These are phyloP conservation scores for Spathaspora sp. DNA, from an alignment of 805 yeast species.

Conservation along the genomic window DNA sequence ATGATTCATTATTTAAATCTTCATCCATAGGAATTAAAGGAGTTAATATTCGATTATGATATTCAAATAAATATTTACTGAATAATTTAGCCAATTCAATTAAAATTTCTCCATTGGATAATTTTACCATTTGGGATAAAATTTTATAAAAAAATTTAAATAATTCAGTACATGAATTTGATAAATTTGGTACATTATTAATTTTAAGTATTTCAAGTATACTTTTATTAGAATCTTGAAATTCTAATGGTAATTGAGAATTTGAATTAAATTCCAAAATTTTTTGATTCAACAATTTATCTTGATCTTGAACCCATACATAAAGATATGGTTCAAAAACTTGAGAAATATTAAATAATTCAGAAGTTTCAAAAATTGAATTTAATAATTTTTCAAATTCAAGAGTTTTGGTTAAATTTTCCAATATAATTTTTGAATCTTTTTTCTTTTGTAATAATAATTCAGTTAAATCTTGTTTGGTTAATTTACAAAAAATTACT, in stretches of 20 bases:
- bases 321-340: constrained; percentile 82
- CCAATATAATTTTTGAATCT: constrained; percentile 63
- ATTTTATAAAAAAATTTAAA: constrained; percentile 74
- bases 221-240: constrained; percentile 19
- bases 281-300: constrained; percentile 55
- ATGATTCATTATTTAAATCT: constrained; percentile 47
- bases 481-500: constrained; percentile 59
- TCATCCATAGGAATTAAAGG: constrained; percentile 34
- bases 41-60: constrained; percentile 24
- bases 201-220: constrained; percentile 37
- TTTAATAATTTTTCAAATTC: constrained; percentile 80
- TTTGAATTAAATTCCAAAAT: constrained; percentile 61
- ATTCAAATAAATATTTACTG: constrained; percentile 57
- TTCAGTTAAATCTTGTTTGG: constrained; percentile 56
- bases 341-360: constrained; percentile 43
- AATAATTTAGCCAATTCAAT: constrained; percentile 57
- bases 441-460: constrained; percentile 31
- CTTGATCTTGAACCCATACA: constrained; percentile 87
- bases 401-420: constrained; percentile 68
- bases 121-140: constrained; percentile 55
- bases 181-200: constrained; percentile 57
- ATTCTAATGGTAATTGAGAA: constrained; percentile 47
- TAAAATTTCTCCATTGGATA: constrained; percentile 41
- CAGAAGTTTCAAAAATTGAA: constrained; percentile 51
- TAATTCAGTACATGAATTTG: constrained; percentile 84